These are phyloP conservation scores for Globisporangium radiosum DNA, from an alignment of 352 stramenopile genomes.

Conservation along the genomic window DNA sequence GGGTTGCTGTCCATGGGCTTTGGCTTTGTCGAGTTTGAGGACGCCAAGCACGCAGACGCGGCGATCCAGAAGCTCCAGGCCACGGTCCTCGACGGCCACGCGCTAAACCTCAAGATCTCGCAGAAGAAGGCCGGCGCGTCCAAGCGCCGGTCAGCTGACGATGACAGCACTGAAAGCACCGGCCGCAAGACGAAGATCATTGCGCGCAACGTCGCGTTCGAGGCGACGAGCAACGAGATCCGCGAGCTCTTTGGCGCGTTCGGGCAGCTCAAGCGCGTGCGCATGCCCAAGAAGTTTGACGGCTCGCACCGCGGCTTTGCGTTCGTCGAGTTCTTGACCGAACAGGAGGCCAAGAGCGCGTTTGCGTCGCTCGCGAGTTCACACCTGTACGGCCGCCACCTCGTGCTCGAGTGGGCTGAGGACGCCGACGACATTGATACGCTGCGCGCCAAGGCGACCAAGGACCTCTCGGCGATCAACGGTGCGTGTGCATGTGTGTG, in stretches of 20 bases:
- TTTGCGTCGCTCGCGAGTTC: slow-evolving; percentile 91
- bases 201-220: slow-evolving; percentile 98
- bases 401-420: slow-evolving; percentile 97
- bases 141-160: slow-evolving; percentile 30
- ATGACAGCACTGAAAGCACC: slow-evolving; percentile 22
- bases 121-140: slow-evolving; percentile 68
- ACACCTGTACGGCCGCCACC: slow-evolving; percentile 98
- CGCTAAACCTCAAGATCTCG: slow-evolving; percentile 92
- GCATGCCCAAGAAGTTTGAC: slow-evolving; percentile 99
- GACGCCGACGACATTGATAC: slow-evolving; percentile 84
- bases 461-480: slow-evolving; percentile 63
- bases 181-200: slow-evolving; percentile 94
- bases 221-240: slow-evolving; percentile 95
- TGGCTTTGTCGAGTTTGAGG: slow-evolving; percentile 98
- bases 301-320: slow-evolving; percentile 96
- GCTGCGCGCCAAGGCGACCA: slow-evolving; percentile 74
- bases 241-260: slow-evolving; percentile 96
- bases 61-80: slow-evolving; percentile 72
- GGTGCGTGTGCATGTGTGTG: slow-evolving; percentile 14
- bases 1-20: slow-evolving; percentile 95
- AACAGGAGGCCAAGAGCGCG: slow-evolving; percentile 92
- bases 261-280: slow-evolving; percentile 96
- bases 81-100: slow-evolving; percentile 93
- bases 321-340: slow-evolving; percentile 97
- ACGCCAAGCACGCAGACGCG: slow-evolving; percentile 79